A percentile compares a stretch with the other conserved stretches of the same genome.
Conservation (phyloP, 257 asterid genomes). For the Henckelia pumila region DNA sequence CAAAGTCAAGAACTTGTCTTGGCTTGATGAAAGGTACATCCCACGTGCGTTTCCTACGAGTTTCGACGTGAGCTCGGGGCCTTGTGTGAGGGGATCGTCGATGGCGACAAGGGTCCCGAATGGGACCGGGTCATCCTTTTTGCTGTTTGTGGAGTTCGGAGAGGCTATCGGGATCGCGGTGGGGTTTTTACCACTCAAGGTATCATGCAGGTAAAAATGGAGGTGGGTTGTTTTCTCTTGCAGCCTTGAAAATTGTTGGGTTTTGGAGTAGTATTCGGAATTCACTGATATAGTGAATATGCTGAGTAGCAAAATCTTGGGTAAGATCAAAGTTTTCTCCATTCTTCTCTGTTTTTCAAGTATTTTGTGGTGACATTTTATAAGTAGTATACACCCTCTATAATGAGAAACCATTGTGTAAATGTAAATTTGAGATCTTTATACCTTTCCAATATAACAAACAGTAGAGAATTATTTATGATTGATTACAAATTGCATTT, state of each 20-base stretch:
- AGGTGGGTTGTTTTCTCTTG: not conserved
- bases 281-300: not conserved
- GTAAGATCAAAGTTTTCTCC: not conserved
- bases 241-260: not conserved
- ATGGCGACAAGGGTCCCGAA: conserved; percentile 12
- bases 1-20: conserved; percentile 6
- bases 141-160: not conserved
- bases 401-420: too few species aligned
- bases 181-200: conserved; percentile 11
- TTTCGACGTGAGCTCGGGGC: conserved; percentile 9
- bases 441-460: too few species aligned
- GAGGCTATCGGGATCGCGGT: conserved; percentile 14
- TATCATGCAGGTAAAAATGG: conserved; percentile 14
- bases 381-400: too few species aligned
- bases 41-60: conserved; percentile 16
- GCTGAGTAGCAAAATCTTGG: not conserved
- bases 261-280: conserved; percentile 10
- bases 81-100: conserved; percentile 13
- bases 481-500: too few species aligned
- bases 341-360: not conserved
- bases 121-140: not conserved
- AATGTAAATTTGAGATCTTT: not conserved
- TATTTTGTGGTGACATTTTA: not conserved
- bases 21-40: conserved; percentile 16
- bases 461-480: too few species aligned